Base-by-base conservation (phyloP, 176 grass and related monocot genomes). In the Tillandsia leiboldiana region DNA sequence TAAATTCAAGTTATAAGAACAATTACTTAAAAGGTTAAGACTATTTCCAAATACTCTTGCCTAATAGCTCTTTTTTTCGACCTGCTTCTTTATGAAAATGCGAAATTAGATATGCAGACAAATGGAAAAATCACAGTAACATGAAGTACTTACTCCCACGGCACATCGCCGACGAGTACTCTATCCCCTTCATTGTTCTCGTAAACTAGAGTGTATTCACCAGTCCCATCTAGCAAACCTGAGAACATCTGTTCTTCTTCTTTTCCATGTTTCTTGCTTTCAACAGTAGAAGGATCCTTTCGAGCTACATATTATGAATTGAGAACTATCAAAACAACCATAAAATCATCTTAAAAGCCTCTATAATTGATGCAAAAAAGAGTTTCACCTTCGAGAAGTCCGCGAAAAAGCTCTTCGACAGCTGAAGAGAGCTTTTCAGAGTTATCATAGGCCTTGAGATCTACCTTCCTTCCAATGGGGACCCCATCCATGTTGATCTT, bases 401-500 rank as follows among this genome's bases (percentile, higher is more conserved):
- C 77, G 50, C 83, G 85, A 81, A 99, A 99, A 62, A 99, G 90
- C 65, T 78, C 77, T 88, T 90, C 84, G 11, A 90, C 82, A 12
- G 82, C 84, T 10, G 48, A 50, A 50, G 82, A 88, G 51, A 99
- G 78, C 22, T 69, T 86, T 54, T 86, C 67, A n/a, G 90, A 94
- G 72, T 80, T 86, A 72, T 90, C 90, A 57, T 77, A 91, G 54
- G 82, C 80, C 20, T 51, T 84, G 65, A 99, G 76, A 65, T 99
- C 73, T 54, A 99, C 75, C 78, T 99, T 99, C 72, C 95, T 85
- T 82, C 95, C 95, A 67, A 99, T 99, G 14, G 84, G 90, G 51
- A 91, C 85, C 49, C 95, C 95, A 53, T 99, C 95, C 95, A 99
- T 99, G 87, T 99, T 94, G 69, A 99, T 94, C 79, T 99, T 99